A percentile compares a stretch with the other conserved stretches of the same genome.
These are phyloP conservation scores for Fusarium proliferatum DNA, from an alignment of 2,329 filamentous ascomycete genomes.

Conservation along the genomic window DNA sequence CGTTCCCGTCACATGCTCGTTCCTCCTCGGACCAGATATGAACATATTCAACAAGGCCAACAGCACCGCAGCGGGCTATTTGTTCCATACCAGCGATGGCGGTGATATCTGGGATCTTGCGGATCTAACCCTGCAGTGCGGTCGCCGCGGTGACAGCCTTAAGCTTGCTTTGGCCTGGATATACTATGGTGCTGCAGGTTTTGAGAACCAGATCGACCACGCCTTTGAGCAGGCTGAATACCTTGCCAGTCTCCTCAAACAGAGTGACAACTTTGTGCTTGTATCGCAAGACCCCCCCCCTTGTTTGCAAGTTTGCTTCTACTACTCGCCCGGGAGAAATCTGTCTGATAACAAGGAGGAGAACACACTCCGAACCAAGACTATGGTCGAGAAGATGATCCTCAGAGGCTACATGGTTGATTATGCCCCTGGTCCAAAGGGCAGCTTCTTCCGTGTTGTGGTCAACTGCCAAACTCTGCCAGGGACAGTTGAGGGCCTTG, in stretches of 20 bases:
- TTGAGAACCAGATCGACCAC: constrained; percentile 74
- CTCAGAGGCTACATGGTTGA: constrained; percentile 69
- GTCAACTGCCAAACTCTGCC: constrained; percentile 66
- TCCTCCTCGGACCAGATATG: constrained; percentile 83
- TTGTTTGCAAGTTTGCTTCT: constrained; percentile 96
- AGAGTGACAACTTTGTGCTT: constrained; percentile 71
- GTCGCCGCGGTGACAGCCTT: constrained; percentile 83
- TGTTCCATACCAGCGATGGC: constrained; percentile 73
- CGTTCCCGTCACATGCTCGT: constrained; percentile 89
- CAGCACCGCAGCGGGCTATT: constrained; percentile 86
- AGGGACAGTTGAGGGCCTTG: constrained; percentile 63
- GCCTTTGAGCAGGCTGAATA: constrained; percentile 79
- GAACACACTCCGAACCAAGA: constrained; percentile 63
- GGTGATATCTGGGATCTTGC: constrained; percentile 86
- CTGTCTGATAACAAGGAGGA: constrained; percentile 55
- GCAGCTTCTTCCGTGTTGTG: constrained; percentile 70
- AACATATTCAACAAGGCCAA: constrained; percentile 83
- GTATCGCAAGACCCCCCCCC: constrained; percentile 82
- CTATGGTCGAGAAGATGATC: constrained; percentile 61
- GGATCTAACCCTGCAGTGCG: constrained; percentile 93
- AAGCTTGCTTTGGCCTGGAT: constrained; percentile 92
- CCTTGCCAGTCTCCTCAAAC: constrained; percentile 70
- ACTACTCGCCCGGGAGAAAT: constrained; percentile 72
- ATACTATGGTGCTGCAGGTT: constrained; percentile 85
- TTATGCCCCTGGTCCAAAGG: constrained; percentile 67